Conservation (phyloP, 495 filamentous ascomycete species). For the Aspergillus campestris region DNA sequence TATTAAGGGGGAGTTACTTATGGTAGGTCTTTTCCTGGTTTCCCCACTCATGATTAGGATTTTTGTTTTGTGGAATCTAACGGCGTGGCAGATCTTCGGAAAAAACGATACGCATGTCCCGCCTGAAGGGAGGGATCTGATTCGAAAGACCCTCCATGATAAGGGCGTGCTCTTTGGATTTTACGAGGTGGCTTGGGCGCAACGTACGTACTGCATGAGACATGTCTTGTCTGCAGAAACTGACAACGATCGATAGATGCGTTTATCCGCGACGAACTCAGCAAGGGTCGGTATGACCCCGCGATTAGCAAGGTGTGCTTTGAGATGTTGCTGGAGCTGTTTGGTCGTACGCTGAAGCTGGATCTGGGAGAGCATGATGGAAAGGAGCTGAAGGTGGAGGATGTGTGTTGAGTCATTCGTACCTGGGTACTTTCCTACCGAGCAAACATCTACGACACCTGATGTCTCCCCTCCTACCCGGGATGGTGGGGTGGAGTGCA, state of each 20-base stretch:
- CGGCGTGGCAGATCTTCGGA: conserved; percentile 56
- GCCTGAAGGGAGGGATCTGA: conserved; percentile 74
- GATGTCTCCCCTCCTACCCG: too few relatives aligned
- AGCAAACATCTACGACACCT: too few relatives aligned
- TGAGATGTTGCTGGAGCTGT: conserved; percentile 81
- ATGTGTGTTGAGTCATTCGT: conserved; percentile 41
- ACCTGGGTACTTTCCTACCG: too few relatives aligned
- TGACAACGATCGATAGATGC: conserved; percentile 44
- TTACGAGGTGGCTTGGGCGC: conserved; percentile 85
- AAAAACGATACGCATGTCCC: conserved; percentile 88
- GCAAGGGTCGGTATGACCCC: conserved; percentile 88
- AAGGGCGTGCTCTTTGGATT: conserved; percentile 68
- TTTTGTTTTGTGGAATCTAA: conserved; percentile 1
- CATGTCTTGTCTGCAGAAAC: neutral
- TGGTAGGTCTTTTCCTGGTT: conserved; percentile 36
- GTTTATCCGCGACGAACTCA: conserved; percentile 92
- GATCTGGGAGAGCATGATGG: conserved; percentile 59
- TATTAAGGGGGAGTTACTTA: conserved; percentile 68
- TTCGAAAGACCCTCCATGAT: conserved; percentile 73
- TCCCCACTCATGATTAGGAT: neutral
- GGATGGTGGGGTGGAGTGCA: too few relatives aligned
- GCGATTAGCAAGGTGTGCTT: conserved; percentile 84
- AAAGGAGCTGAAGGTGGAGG: conserved; percentile 43
- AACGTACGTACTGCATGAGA: conserved; percentile 47
- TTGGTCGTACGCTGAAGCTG: conserved; percentile 65